phyloP scores from a whole-genome alignment of 257 asterid genomes.

The Lantana camara region DNA sequence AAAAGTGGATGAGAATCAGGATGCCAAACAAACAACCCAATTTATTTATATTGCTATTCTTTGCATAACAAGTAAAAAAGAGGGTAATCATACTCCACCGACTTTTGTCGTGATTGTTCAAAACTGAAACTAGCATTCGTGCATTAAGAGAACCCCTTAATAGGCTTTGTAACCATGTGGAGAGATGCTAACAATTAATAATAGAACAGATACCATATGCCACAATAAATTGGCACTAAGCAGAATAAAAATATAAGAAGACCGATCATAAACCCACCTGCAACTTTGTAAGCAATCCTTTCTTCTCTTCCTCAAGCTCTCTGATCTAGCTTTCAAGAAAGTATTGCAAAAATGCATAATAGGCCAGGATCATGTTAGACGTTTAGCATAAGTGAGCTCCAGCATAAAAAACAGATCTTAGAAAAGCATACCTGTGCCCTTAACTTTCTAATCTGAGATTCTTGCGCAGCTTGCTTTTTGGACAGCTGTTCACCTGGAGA shows the following conservation, averaged over 20 bases:
- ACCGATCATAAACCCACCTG: constrained; percentile 55
- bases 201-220: neutral
- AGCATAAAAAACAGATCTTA: constrained; percentile 30
- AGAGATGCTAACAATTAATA: neutral
- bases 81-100: constrained; percentile 1
- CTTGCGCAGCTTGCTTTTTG: constrained; percentile 98
- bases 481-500: constrained; percentile 94
- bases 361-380: constrained; percentile 23
- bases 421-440: constrained; percentile 85
- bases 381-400: constrained; percentile 22
- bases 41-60: neutral
- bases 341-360: constrained; percentile 27
- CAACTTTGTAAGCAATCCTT: constrained; percentile 74
- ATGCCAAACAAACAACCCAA: constrained; percentile 12
- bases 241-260: constrained; percentile 14
- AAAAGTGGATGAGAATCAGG: neutral
- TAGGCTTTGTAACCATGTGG: neutral
- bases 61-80: neutral
- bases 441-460: constrained; percentile 85
- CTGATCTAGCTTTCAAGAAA: constrained; percentile 85
- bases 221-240: neutral
- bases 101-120: neutral
- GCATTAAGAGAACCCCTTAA: neutral
- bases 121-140: neutral
- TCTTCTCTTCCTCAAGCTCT: constrained; percentile 99